Evolutionary conservation across 768 basidiomycete species (phyloP).

Genomic region (Trametes gibbosa): DNA sequence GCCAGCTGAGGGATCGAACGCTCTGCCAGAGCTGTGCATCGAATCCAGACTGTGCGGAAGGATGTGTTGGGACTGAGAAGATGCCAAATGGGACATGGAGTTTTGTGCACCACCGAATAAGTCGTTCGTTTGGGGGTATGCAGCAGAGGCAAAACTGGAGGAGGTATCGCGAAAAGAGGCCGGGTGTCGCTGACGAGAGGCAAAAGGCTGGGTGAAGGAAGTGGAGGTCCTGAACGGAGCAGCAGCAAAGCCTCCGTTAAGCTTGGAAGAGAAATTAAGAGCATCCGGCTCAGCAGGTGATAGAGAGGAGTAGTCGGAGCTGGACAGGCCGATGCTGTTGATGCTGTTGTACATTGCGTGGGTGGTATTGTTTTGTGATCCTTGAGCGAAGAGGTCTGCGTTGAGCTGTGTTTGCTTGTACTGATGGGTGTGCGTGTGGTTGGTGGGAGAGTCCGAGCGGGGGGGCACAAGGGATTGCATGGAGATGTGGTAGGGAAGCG

Average conservation of each 20-base stretch:
- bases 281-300: constrained; percentile 31
- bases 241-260: constrained; percentile 34
- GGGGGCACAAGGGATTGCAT: constrained; percentile 42
- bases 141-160: constrained; percentile 29
- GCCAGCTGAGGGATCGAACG: constrained; percentile 34
- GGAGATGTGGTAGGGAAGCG: constrained; percentile 51
- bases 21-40: constrained; percentile 28
- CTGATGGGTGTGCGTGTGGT: constrained; percentile 35
- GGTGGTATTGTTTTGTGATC: constrained; percentile 27
- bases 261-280: constrained; percentile 32
- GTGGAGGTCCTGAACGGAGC: constrained; percentile 36
- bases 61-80: constrained; percentile 34
- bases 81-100: constrained; percentile 33
- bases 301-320: constrained; percentile 36
- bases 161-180: constrained; percentile 28
- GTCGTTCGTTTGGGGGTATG: constrained; percentile 23
- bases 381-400: constrained; percentile 33
- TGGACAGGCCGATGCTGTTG: constrained; percentile 35
- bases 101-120: constrained; percentile 27
- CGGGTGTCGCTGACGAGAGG: constrained; percentile 36
- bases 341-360: constrained; percentile 45
- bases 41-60: constrained; percentile 12
- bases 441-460: constrained; percentile 52
- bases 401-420: constrained; percentile 32
- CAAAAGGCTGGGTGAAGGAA: constrained; percentile 29